phyloP scores from a whole-genome alignment of 257 asterid species.

The Voacanga thouarsii region DNA sequence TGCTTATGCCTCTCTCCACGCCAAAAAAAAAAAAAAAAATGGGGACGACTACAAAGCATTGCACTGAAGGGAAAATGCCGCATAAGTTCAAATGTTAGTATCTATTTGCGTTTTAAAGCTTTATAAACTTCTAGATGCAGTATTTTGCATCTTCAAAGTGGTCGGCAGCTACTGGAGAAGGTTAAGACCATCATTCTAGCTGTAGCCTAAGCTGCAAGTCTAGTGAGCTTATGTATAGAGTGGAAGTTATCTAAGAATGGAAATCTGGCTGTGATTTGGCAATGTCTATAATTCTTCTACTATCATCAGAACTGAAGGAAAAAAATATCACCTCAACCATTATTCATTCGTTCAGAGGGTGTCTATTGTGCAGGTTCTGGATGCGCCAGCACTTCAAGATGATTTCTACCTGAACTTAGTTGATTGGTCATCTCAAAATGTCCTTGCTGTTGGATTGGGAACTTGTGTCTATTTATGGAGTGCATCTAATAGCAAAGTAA shows the following conservation, averaged over 20 bases:
- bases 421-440: slow-evolving; percentile 99
- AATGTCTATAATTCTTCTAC: background rate
- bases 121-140: background rate
- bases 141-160: too few species aligned
- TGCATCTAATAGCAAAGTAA: slow-evolving; percentile 86
- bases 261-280: background rate
- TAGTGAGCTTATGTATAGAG: background rate
- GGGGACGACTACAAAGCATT: too few species aligned
- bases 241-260: background rate
- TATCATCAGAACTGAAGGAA: background rate
- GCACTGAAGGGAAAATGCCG: background rate
- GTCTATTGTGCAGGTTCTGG: slow-evolving; percentile 61
- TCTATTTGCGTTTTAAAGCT: background rate
- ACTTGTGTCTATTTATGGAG: slow-evolving; percentile 95
- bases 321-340: background rate
- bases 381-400: slow-evolving; percentile 98
- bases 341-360: background rate
- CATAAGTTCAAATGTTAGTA: background rate
- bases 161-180: background rate
- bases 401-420: slow-evolving; percentile 92
- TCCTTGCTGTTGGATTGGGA: slow-evolving; percentile 98
- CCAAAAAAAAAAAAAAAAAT: too few species aligned
- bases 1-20: too few species aligned
- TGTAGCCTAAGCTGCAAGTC: background rate
- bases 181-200: background rate